Evolutionary conservation across 331 rosid genomes (phyloP).

Genomic region (Malus hybrid): DNA sequence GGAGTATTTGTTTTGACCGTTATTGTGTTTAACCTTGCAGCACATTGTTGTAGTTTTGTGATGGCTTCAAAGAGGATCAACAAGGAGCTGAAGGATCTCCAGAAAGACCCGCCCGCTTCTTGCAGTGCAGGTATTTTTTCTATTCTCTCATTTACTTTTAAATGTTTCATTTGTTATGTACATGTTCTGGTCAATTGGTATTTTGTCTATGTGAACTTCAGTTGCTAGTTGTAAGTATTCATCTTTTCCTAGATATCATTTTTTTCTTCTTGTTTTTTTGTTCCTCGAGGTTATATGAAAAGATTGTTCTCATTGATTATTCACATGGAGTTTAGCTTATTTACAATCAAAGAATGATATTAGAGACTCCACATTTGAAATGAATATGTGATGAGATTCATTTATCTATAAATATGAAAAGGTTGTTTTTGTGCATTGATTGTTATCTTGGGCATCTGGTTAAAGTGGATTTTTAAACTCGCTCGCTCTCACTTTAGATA

Average conservation of each 20-base stretch:
- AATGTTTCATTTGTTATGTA: background rate
- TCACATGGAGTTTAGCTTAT: no score
- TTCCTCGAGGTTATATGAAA: background rate
- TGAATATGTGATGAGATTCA: background rate
- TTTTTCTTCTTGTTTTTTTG: background rate
- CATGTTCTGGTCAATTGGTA: background rate
- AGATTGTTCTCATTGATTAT: background rate
- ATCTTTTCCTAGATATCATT: background rate
- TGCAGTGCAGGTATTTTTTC: constrained; percentile 60
- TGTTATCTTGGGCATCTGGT: background rate
- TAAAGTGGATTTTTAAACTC: background rate
- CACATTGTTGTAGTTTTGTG: background rate
- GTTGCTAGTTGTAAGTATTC: background rate
- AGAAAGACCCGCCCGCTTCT: constrained; percentile 72
- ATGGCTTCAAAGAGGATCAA: constrained; percentile 67
- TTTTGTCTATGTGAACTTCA: background rate
- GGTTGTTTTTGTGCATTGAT: background rate
- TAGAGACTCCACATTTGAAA: background rate
- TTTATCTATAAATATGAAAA: background rate
- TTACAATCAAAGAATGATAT: background rate
- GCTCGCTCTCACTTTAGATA: background rate
- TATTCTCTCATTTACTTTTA: background rate
- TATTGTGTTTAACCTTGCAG: background rate
- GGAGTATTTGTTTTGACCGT: background rate
- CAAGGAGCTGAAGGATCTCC: constrained; percentile 78